Evolutionary conservation across 139 green algal genomes (phyloP).

Genomic region (Coelastrella sp.): DNA sequence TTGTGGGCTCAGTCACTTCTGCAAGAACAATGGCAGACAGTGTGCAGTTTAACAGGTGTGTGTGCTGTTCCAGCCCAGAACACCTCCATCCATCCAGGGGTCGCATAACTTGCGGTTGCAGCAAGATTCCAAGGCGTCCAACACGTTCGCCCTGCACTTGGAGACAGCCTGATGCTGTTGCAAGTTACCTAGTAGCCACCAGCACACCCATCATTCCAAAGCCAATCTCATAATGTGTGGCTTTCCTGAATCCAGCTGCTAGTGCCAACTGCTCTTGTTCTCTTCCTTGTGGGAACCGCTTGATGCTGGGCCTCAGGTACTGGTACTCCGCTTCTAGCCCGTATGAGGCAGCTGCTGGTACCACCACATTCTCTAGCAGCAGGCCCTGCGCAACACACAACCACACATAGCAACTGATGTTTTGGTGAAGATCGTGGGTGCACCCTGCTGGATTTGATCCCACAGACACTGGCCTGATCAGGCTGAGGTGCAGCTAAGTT

Average conservation of each 20-base stretch:
- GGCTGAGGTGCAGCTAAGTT: no score
- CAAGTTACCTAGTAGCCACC: slow-evolving; percentile 58
- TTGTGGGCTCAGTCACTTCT: no score
- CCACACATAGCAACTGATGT: background rate
- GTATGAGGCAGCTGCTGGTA: slow-evolving; percentile 83
- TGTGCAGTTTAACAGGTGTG: no score
- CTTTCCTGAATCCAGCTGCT: slow-evolving; percentile 82
- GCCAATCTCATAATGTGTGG: slow-evolving; percentile 86
- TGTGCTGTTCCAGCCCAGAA: no score
- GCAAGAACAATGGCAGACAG: no score
- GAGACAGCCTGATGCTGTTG: no score
- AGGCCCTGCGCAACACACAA: slow-evolving; percentile 63
- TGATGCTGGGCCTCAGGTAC: slow-evolving; percentile 94
- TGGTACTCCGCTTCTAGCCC: slow-evolving; percentile 90
- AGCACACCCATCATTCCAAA: slow-evolving; percentile 92
- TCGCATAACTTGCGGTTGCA: no score
- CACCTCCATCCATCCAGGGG: no score
- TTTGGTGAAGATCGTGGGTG: background rate
- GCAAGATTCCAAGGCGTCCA: no score
- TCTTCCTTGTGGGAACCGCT: slow-evolving; percentile 82
- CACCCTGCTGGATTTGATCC: background rate
- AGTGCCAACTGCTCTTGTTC: slow-evolving; percentile 82
- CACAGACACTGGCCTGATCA: no score
- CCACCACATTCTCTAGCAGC: slow-evolving; percentile 87
- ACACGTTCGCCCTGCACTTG: no score